Percentiles rank a stretch among this genome's conserved stretches.
phyloP scores from a whole-genome alignment of 2,329 filamentous ascomycete species.

The Chalaropsis thielavioides region DNA sequence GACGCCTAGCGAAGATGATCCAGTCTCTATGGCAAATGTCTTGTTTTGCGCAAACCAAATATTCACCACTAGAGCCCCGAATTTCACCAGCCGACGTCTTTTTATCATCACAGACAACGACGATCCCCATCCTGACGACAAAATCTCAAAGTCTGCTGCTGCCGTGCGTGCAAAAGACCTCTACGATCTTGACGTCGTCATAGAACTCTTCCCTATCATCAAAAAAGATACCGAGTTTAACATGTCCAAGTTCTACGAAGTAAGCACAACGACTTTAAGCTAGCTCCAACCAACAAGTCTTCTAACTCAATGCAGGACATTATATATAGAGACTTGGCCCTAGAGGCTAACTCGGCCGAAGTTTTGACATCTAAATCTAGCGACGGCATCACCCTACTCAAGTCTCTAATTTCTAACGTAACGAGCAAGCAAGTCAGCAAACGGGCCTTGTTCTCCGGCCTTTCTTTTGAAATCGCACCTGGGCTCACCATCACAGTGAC shows the following conservation, averaged over 20 bases:
- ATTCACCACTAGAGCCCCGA: slow-evolving; percentile 86
- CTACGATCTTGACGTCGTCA: slow-evolving; percentile 81
- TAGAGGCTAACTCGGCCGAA: slow-evolving; percentile 43
- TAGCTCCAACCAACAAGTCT: not conserved
- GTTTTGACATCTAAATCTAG: slow-evolving; percentile 52
- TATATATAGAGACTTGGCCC: slow-evolving; percentile 63
- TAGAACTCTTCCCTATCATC: slow-evolving; percentile 86
- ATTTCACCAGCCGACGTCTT: slow-evolving; percentile 82
- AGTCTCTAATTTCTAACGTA: slow-evolving; percentile 70
- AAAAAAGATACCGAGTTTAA: slow-evolving; percentile 55
- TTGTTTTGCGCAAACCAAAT: slow-evolving; percentile 93
- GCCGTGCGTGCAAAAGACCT: slow-evolving; percentile 84
- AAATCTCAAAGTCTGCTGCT: slow-evolving; percentile 57
- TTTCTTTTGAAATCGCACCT: slow-evolving; percentile 79
- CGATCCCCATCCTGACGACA: slow-evolving; percentile 61
- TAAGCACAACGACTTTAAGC: slow-evolving; percentile 28
- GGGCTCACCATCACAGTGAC: slow-evolving; percentile 78
- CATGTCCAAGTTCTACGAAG: slow-evolving; percentile 77
- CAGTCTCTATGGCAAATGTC: slow-evolving; percentile 71
- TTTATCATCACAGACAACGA: slow-evolving; percentile 96
- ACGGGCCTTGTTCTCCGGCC: slow-evolving; percentile 68
- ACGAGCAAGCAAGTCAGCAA: slow-evolving; percentile 82
- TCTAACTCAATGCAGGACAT: slow-evolving; percentile 50
- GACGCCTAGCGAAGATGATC: slow-evolving; percentile 41
- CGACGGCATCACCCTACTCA: slow-evolving; percentile 65